phyloP scores from a whole-genome alignment of 192 early-diverging fungal genomes.

The Funneliformis mosseae region DNA sequence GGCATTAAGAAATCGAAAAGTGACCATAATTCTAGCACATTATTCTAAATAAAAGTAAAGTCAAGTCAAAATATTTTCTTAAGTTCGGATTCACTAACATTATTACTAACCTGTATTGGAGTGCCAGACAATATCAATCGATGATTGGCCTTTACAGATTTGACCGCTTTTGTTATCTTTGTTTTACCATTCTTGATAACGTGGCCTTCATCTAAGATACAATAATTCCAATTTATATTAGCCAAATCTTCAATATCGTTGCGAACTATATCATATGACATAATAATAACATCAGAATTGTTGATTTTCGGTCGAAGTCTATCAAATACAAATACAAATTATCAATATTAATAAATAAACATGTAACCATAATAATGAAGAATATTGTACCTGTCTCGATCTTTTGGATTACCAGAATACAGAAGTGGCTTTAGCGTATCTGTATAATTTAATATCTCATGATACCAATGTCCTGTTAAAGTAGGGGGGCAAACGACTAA shows the following conservation, averaged over 20 bases:
- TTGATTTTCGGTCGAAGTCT: slow-evolving; percentile 58
- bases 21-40: slow-evolving; percentile 96
- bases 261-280: slow-evolving; percentile 96
- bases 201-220: slow-evolving; percentile 97
- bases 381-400: slow-evolving; percentile 62
- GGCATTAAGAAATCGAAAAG: slow-evolving; percentile 99
- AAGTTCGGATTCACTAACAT: neutral
- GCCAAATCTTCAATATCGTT: slow-evolving; percentile 89
- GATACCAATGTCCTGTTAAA: slow-evolving; percentile 93
- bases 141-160: slow-evolving; percentile 83
- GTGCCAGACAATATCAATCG: slow-evolving; percentile 96
- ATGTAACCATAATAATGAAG: slow-evolving; percentile 5
- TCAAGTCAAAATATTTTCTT: neutral
- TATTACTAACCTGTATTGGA: slow-evolving; percentile 71
- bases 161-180: slow-evolving; percentile 92
- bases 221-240: slow-evolving; percentile 85
- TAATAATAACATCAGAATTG: slow-evolving; percentile 81
- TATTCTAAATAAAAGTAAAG: slow-evolving; percentile 81
- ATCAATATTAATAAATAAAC: neutral
- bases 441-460: slow-evolving; percentile 87
- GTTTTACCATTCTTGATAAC: slow-evolving; percentile 95
- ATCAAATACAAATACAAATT: neutral
- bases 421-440: slow-evolving; percentile 75
- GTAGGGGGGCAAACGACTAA: slow-evolving; percentile 97
- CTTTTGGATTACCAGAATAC: slow-evolving; percentile 82